Percentiles rank a stretch among this genome's conserved stretches.
These are phyloP conservation scores for Olyra latifolia DNA, from an alignment of 176 grass and related monocot genomes.

Conservation along the genomic window DNA sequence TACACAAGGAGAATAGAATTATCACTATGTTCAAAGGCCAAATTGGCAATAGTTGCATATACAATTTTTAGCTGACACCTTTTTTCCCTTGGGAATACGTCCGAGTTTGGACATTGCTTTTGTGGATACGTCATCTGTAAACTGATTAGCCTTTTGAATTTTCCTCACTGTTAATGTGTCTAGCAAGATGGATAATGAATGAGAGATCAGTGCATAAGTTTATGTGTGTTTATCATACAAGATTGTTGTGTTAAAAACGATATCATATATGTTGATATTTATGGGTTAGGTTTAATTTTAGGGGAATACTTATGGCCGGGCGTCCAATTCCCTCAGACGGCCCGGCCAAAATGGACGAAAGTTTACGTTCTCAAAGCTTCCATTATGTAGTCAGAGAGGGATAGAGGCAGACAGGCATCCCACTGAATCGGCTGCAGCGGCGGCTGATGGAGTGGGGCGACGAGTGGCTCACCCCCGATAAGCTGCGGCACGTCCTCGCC, in stretches of 20 bases:
- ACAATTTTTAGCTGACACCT: not conserved
- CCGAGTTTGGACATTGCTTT: not conserved
- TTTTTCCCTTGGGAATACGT: not conserved
- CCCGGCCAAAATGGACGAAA: too few relatives aligned
- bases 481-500: conserved; percentile 63
- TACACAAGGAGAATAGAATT: not conserved
- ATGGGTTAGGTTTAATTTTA: not conserved
- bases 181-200: not conserved
- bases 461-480: conserved; percentile 73
- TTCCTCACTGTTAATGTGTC: not conserved
- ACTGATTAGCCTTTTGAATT: not conserved
- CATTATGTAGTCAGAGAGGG: not conserved
- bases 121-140: not conserved
- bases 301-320: too few relatives aligned
- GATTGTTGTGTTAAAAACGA: not conserved
- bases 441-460: conserved; percentile 74
- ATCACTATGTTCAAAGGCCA: not conserved
- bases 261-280: not conserved
- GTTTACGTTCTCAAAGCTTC: too few relatives aligned
- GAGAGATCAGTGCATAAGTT: not conserved
- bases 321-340: too few relatives aligned
- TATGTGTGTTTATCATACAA: not conserved
- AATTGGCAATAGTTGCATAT: not conserved
- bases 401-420: not conserved
- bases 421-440: not conserved